A percentile compares a stretch with the other conserved stretches of the same genome.
Conservation (phyloP, 495 filamentous ascomycete genomes). For the Podospora fimiseda region DNA sequence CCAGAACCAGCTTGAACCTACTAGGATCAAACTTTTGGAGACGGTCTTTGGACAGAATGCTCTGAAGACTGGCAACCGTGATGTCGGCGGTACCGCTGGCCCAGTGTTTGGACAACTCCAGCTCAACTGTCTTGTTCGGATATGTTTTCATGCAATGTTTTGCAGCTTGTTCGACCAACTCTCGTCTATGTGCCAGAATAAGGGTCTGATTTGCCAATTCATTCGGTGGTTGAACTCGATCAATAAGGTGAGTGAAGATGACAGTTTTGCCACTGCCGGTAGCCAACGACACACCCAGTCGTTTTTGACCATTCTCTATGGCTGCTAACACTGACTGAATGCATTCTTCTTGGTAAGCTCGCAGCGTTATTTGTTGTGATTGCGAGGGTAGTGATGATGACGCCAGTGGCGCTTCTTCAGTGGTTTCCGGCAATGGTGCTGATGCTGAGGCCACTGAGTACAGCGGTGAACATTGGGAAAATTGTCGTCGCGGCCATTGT, state of each 20-base stretch:
- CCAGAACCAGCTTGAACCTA: constrained; percentile 82
- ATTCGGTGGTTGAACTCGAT: constrained; percentile 57
- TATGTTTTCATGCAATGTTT: constrained; percentile 75
- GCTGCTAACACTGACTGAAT: constrained; percentile 77
- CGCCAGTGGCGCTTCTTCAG: background rate
- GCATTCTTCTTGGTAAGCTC: constrained; percentile 80
- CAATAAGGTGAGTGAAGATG: constrained; percentile 93
- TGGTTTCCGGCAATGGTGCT: background rate
- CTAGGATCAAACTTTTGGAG: constrained; percentile 73
- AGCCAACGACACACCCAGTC: constrained; percentile 82
- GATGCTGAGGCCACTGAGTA: background rate
- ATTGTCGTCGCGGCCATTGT: background rate
- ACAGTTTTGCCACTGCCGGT: constrained; percentile 95
- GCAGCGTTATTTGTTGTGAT: constrained; percentile 46
- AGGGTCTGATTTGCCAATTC: constrained; percentile 65
- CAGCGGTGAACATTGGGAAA: background rate
- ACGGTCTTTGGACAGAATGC: constrained; percentile 66
- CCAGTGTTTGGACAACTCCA: constrained; percentile 78
- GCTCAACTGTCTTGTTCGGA: constrained; percentile 68
- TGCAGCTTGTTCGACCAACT: constrained; percentile 94
- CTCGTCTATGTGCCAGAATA: constrained; percentile 84
- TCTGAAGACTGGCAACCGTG: constrained; percentile 85
- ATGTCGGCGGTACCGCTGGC: constrained; percentile 81
- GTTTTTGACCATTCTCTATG: constrained; percentile 65
- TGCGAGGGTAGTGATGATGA: background rate